phyloP scores from a whole-genome alignment of 1,139 yeast genomes.

The Kodamaea plutei region DNA sequence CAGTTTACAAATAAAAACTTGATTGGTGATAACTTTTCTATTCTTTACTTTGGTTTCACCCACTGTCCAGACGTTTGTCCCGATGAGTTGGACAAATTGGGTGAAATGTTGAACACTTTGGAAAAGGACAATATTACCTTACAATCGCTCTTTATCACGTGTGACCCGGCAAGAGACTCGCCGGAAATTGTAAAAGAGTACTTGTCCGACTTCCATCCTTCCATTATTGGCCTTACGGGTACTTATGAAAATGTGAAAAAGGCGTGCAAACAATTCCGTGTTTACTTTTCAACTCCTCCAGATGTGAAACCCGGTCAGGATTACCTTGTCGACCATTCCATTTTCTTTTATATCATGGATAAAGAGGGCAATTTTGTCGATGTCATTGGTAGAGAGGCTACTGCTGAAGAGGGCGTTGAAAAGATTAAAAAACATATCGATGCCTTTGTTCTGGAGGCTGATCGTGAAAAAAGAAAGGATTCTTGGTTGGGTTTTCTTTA shows the following conservation, averaged over 20 bases:
- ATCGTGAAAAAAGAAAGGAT: constrained; percentile 55
- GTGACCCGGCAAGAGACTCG: constrained; percentile 93
- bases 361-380: constrained; percentile 94
- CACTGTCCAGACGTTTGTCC: constrained; percentile 99
- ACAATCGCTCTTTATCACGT: constrained; percentile 87
- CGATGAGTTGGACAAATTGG: constrained; percentile 89
- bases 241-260: constrained; percentile 78
- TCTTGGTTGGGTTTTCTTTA: constrained; percentile 56
- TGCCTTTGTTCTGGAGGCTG: constrained; percentile 68
- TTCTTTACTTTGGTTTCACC: constrained; percentile 90
- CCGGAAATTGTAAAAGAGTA: constrained; percentile 80
- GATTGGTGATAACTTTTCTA: constrained; percentile 65
- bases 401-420: constrained; percentile 72
- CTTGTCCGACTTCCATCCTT: constrained; percentile 81
- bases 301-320: constrained; percentile 93
- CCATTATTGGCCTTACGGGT: constrained; percentile 88
- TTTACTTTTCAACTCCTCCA: constrained; percentile 93
- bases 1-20: constrained; percentile 73
- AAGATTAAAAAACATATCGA: constrained; percentile 74
- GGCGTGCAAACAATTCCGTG: constrained; percentile 83
- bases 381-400: constrained; percentile 88
- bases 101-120: constrained; percentile 67
- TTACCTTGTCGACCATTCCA: constrained; percentile 93
- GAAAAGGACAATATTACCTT: constrained; percentile 52
- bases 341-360: constrained; percentile 93